These are phyloP conservation scores for Volvox carteri DNA, from an alignment of 163 green algal genomes.

Conservation along the genomic window DNA sequence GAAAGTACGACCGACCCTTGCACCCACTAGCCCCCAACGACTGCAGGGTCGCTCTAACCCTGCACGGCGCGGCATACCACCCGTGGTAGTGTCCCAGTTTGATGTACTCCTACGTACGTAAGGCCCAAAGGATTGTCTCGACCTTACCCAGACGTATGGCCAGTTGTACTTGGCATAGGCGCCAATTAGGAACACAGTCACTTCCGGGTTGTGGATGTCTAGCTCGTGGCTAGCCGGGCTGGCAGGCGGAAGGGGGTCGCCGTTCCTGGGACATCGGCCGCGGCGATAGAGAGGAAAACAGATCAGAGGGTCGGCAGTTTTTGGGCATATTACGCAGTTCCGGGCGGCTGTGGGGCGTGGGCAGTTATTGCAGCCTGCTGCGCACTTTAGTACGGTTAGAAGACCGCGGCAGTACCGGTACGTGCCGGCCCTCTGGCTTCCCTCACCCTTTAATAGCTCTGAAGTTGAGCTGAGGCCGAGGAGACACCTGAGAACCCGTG, in stretches of 20 bases:
- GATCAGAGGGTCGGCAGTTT: too few relatives aligned
- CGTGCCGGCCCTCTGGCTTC: neutral
- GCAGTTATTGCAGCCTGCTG: too few relatives aligned
- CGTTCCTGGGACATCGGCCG: conserved; percentile 13
- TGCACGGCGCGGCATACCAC: too few relatives aligned
- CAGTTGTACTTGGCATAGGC: conserved; percentile 81
- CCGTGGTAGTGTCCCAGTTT: too few relatives aligned
- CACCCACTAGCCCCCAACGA: too few relatives aligned
- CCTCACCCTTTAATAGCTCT: conserved; percentile 57
- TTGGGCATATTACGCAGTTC: too few relatives aligned
- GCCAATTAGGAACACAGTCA: conserved; percentile 77
- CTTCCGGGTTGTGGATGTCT: conserved; percentile 74
- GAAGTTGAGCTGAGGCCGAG: conserved; percentile 49
- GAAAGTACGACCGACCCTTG: too few relatives aligned
- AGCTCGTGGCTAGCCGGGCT: conserved; percentile 72
- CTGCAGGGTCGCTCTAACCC: too few relatives aligned
- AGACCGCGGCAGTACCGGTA: neutral
- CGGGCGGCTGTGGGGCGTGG: too few relatives aligned
- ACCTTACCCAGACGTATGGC: conserved; percentile 77
- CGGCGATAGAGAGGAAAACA: neutral
- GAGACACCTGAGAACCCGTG: conserved; percentile 54
- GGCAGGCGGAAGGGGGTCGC: conserved; percentile 69
- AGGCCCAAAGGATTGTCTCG: too few relatives aligned
- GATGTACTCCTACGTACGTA: too few relatives aligned
- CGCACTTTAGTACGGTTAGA: neutral